Base-by-base conservation (phyloP, 106 monocot species). In the Narthecium ossifragum region DNA sequence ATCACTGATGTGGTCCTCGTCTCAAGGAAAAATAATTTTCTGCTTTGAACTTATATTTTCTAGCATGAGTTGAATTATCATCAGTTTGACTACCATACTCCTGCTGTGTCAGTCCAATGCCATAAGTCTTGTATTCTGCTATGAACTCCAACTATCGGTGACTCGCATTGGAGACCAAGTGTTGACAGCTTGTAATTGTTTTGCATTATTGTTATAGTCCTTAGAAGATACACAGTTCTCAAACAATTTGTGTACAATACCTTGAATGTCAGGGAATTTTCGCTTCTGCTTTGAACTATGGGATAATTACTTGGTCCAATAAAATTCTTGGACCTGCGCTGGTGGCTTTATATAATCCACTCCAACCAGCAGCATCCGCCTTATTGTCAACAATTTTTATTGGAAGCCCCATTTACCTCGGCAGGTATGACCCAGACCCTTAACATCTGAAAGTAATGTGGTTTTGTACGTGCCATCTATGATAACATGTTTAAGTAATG, bases 211-310 rank as follows among this genome's bases (percentile, higher is more conserved):
- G n/a, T n/a, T n/a, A n/a, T n/a, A n/a, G n/a, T n/a, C n/a, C n/a
- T n/a, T n/a, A n/a, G n/a, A n/a, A n/a, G n/a, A n/a, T n/a, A n/a
- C n/a, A n/a, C n/a, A n/a, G n/a, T n/a, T n/a, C n/a, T 17, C 17
- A 8, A 3, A 3, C 10, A 41, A 14, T 17, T 41, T 14, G 17
- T 17, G 6, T 41, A 5, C 4, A 41, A 14, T 8, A 12, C 17
- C 17, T 41, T 41, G 2, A 2, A 14, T 41, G 1, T 27, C 72
- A 93, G 93, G 85, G 89, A 36, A 37, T 85, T 54, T 15, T 78
- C 53, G 80, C 89, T 46, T 94, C 93, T 70, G 93, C 93, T 56
- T 55, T 89, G 14, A 89, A 85, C 43, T 83, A 83, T 73, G 75
- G n/a, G n/a, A n/a, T n/a, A n/a, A n/a, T n/a, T n/a, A n/a, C n/a